Conservation (phyloP, 148 eudicot species). For the Chenopodium suecicum region DNA sequence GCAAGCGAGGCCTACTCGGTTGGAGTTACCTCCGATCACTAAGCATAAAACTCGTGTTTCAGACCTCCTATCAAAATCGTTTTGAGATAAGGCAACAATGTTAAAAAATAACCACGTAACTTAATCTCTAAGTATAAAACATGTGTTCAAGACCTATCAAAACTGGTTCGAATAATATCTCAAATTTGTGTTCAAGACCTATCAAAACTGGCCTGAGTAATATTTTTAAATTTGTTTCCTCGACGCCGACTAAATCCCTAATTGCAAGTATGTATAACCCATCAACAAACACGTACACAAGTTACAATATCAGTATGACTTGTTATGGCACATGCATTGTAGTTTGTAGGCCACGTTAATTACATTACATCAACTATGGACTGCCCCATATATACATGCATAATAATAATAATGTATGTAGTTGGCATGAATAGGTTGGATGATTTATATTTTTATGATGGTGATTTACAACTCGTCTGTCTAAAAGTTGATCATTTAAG, state of each 20-base stretch:
- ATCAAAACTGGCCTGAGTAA: too few relatives aligned
- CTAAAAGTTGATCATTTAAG: too few relatives aligned
- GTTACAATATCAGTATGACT: neutral
- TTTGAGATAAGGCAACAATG: neutral
- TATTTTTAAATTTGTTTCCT: conserved; percentile 7
- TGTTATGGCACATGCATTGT: conserved; percentile 8
- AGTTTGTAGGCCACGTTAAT: neutral
- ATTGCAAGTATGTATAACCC: neutral
- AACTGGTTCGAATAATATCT: too few relatives aligned
- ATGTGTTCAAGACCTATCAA: too few relatives aligned
- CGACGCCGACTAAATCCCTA: conserved; percentile 13
- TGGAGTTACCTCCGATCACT: neutral
- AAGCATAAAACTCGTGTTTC: neutral
- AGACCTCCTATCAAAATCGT: neutral
- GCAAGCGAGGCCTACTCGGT: neutral
- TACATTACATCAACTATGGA: too few relatives aligned
- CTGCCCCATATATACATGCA: neutral
- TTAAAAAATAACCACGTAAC: too few relatives aligned
- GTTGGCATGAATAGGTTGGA: too few relatives aligned
- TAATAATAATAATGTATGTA: neutral
- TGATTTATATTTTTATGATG: neutral
- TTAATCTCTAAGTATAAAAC: too few relatives aligned
- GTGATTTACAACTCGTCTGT: neutral
- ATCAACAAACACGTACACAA: neutral
- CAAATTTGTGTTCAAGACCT: too few relatives aligned